Evolutionary conservation across 129 eudicot species (phyloP).

Genomic region (Chrysanthemum lavandulifolium): DNA sequence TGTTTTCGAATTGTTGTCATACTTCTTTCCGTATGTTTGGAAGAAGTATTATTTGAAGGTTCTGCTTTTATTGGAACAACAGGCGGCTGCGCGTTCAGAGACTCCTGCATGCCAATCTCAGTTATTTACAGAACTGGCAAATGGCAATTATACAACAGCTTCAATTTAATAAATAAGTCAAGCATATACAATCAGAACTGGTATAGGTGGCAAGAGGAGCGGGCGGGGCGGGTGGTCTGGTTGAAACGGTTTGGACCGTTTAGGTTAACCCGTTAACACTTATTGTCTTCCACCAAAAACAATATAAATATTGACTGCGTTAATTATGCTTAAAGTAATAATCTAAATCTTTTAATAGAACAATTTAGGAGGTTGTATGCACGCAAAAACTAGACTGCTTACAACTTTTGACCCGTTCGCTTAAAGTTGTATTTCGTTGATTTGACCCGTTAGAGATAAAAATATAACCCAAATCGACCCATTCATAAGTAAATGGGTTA

Average conservation of each 20-base stretch:
- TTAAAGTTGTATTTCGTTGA: too few relatives aligned
- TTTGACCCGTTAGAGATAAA: too few relatives aligned
- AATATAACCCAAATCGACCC: neutral
- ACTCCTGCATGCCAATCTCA: conserved; percentile 49
- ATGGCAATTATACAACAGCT: conserved; percentile 10
- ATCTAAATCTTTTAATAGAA: too few relatives aligned
- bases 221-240: neutral
- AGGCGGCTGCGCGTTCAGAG: conserved; percentile 19
- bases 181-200: neutral
- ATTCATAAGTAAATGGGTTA: neutral
- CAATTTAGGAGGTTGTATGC: too few relatives aligned
- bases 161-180: conserved; percentile 11
- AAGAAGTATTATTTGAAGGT: conserved; percentile 23
- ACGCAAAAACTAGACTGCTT: too few relatives aligned
- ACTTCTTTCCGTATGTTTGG: conserved; percentile 47
- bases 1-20: conserved; percentile 40
- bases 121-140: conserved; percentile 27
- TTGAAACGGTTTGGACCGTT: neutral
- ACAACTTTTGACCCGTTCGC: too few relatives aligned
- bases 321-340: too few relatives aligned
- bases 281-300: too few relatives aligned
- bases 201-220: neutral
- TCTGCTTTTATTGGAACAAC: conserved; percentile 21
- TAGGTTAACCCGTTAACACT: neutral
- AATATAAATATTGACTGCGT: too few relatives aligned